Evolutionary conservation across 2,329 filamentous ascomycete genomes (phyloP).

Genomic region (Pyricularia pennisetigena): DNA sequence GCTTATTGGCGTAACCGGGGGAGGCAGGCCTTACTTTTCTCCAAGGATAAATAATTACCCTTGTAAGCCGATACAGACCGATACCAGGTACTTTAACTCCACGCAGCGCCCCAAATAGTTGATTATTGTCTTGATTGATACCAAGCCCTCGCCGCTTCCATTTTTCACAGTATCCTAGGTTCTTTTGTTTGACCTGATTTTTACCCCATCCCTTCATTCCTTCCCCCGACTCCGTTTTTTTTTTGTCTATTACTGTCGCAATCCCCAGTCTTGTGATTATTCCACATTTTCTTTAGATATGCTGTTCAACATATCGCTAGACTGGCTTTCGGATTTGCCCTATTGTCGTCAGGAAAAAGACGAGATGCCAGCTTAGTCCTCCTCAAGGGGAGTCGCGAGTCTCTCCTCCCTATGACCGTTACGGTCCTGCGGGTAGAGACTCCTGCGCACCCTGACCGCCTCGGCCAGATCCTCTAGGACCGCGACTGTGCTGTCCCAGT

Average conservation of each 20-base stretch:
- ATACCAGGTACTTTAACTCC: background rate
- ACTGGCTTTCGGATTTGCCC: background rate
- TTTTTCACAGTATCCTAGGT: background rate
- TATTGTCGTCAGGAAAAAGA: background rate
- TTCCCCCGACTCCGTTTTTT: background rate
- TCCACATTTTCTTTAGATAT: background rate
- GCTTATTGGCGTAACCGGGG: background rate
- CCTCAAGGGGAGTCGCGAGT: conserved; percentile 32
- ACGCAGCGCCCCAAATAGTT: background rate
- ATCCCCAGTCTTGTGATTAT: background rate
- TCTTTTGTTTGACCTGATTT: background rate
- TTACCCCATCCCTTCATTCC: background rate
- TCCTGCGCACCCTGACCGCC: conserved; percentile 69
- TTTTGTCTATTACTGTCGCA: background rate
- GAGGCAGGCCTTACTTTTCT: background rate
- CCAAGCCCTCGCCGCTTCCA: background rate
- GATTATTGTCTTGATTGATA: background rate
- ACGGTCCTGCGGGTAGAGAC: conserved; percentile 26
- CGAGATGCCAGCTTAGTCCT: conserved; percentile 29
- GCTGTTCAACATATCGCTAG: background rate
- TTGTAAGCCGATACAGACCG: background rate
- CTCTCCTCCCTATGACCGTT: conserved; percentile 24
- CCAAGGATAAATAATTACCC: background rate
- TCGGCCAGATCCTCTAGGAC: conserved; percentile 74
- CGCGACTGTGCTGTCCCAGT: conserved; percentile 80